phyloP scores from a whole-genome alignment of 208 protist genomes.

The Angomonas desouzai region DNA sequence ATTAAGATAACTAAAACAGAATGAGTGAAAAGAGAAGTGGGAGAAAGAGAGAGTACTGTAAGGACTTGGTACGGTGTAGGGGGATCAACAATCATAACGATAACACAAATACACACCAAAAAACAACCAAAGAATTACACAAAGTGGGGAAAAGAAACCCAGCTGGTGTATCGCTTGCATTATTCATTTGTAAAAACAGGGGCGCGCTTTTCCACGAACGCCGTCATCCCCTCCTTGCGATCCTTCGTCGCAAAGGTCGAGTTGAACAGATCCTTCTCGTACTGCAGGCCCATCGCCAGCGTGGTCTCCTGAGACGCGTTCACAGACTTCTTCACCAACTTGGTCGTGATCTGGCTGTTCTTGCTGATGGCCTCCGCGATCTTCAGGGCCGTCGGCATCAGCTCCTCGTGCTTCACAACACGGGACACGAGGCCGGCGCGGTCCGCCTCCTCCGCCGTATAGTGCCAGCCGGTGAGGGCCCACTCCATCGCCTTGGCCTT shows the following conservation, averaged over 20 bases:
- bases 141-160: not conserved
- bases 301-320: constrained; percentile 85
- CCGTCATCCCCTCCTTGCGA: constrained; percentile 89
- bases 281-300: constrained; percentile 62
- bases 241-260: constrained; percentile 91
- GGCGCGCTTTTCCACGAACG: constrained; percentile 86
- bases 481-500: constrained; percentile 92
- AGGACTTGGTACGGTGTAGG: not conserved
- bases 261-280: constrained; percentile 85
- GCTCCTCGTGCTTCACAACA: constrained; percentile 73
- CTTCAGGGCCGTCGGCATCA: constrained; percentile 46
- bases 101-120: constrained; percentile 5
- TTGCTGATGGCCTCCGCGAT: constrained; percentile 70
- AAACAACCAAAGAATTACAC: constrained; percentile 3
- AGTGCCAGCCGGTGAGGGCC: constrained; percentile 82
- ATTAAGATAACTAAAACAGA: not conserved
- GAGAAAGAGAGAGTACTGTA: not conserved
- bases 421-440: constrained; percentile 82
- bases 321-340: constrained; percentile 85
- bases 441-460: constrained; percentile 76
- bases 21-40: not conserved
- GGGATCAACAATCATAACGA: not conserved
- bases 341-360: constrained; percentile 81
- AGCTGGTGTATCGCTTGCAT: constrained; percentile 5
- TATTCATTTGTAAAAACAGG: constrained; percentile 28